Base-by-base conservation (phyloP, 1,139 yeast genomes). In the Geotrichum siamense region DNA sequence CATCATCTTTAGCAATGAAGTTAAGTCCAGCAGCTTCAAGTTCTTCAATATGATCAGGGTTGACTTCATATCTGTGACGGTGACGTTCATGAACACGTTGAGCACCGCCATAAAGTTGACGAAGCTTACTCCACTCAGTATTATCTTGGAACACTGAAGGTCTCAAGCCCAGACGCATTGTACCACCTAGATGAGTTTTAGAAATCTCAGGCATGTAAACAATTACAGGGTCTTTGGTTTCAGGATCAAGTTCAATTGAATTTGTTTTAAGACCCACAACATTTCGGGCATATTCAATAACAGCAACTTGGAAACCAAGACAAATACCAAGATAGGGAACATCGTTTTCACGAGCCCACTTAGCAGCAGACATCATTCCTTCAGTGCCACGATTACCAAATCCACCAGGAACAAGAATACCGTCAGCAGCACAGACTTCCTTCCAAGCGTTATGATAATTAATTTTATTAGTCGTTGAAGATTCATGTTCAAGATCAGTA, bases 141-240 rank as follows among this genome's bases (percentile, higher is more conserved):
- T 72, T 79, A 12, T 70, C 69, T 59, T 79, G 82, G 73, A 93
- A 93, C 55, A 75, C 76, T 39, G 97, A 86, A 54, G 89, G 78
- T 66, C 96, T 86, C 53, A 86, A 74, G 58, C 99, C 99, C 56
- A 93, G 76, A 72, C 99, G 81, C 99, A 93, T 93, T 46, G 97
- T 91, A 57, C 99, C 99, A 53, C 99, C 99, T 70, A 93, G 76
- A 63, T 86, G 87, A 54, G 84, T 79, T 71, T 87, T 93, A 67
- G 87, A 94, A 51, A 91, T 89, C 66, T 93, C 98, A 39, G 99
- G 98, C 98, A 93, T 93, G 71, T 85, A 91, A 42, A 93, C 87
- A 51, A 93, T 94, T 41, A 89, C 79, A 34, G 93, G 86, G 54
- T 83, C 86, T 28, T 71, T 66, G 43, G 76, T 64, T 26, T 72